A percentile compares a stretch with the other conserved stretches of the same genome.
phyloP scores from a whole-genome alignment of 805 yeast genomes.

The Suhomyces sp. region DNA sequence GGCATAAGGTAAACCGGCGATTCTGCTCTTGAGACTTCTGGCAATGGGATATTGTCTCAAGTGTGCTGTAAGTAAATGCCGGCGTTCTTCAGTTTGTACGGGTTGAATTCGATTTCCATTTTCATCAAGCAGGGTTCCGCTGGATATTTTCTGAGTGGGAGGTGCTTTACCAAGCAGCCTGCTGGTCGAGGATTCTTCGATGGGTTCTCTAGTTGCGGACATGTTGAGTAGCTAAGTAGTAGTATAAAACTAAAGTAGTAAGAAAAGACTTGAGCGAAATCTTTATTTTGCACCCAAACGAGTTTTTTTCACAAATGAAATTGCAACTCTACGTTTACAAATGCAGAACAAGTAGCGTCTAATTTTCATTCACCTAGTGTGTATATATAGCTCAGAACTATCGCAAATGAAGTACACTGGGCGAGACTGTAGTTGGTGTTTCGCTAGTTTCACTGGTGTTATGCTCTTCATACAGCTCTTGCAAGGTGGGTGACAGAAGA shows the following conservation, averaged over 20 bases:
- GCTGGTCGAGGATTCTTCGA: neutral
- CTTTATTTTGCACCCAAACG: neutral
- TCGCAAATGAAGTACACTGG: neutral
- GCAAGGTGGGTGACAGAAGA: neutral
- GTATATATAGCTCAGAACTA: neutral
- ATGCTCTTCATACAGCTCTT: neutral
- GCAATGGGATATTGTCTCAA: constrained; percentile 7
- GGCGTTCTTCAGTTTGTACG: neutral
- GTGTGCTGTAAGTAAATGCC: constrained; percentile 1
- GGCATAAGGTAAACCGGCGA: neutral
- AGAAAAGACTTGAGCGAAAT: neutral
- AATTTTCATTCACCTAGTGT: neutral
- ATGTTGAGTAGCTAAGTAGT: neutral
- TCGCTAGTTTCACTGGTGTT: neutral
- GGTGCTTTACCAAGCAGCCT: neutral
- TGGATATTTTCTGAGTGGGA: neutral
- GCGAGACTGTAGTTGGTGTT: neutral
- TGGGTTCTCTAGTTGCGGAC: neutral
- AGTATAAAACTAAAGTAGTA: neutral
- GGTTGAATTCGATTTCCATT: neutral
- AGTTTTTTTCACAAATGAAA: neutral
- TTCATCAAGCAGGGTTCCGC: neutral
- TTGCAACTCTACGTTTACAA: neutral
- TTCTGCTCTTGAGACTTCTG: neutral
- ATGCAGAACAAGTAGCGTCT: neutral